Evolutionary conservation across 2,329 filamentous ascomycete genomes (phyloP), one percentile per base, ranked within the genome.

Genomic region (Aspergillus fructus): DNA sequence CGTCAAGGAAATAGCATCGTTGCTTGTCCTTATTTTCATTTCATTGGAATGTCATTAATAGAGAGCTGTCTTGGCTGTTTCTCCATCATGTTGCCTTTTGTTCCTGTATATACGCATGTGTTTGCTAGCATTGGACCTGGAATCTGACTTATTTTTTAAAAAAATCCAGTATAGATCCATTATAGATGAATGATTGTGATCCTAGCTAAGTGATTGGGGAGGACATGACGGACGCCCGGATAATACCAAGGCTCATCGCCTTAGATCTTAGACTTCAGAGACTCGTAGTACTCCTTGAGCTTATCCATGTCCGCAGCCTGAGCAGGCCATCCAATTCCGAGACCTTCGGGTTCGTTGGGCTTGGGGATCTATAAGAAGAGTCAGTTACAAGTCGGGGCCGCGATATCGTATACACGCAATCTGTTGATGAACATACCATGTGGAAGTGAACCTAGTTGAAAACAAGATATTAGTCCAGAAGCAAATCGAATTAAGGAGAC

Each of bases 231-330:
- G 27, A 30, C 8, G 27, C 27, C 3, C 9, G 27, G 23, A 24
- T 12, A 13, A 24, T 12, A 43, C 21, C 21, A 17, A 19, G n/a
- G n/a, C 5, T 11, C 7, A 37, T 33, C 46, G 39, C 11, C 60
- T 75, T 81, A 96, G 83, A 97, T 93, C 83, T 92, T 96, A 15
- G 88, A 78, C 84, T 96, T 96, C 71, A 99, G 81, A 55, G 96
- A 90, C 74, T 93, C 91, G 60, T 84, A 82, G 60, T 96, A 79
- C 62, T 84, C 85, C 82, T 93, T 90, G 67, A 99, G 79, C 72
- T 87, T 84, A 1, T 91, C 90, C 89, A 94, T 96, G 66, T 96
- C 88, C 2, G 84, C 83, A 60, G 80, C 75, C 76, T 90, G 83
- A 62, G 87, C 80, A 19, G 93, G 91, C 94, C 94, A 99, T 34